phyloP scores from a whole-genome alignment of 768 basidiomycete genomes.

The Thelephora aurantiotincta region DNA sequence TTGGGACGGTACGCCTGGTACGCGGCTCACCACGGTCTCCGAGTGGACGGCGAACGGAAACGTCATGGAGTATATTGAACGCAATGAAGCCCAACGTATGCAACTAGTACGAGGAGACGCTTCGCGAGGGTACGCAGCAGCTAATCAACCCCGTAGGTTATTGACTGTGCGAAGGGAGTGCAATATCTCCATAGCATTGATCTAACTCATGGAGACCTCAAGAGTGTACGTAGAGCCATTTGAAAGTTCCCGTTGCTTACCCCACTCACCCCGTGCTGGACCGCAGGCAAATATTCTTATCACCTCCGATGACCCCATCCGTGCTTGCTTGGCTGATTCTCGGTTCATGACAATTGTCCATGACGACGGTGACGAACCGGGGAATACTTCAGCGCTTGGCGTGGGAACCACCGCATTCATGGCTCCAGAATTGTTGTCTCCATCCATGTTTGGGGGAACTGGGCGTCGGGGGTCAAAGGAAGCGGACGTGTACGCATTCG shows the following conservation, averaged over 20 bases:
- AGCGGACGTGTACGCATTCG: no score
- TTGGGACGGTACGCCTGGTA: background rate
- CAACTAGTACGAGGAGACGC: background rate
- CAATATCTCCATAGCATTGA: background rate
- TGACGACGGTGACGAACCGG: no score
- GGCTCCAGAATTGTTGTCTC: no score
- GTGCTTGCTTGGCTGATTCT: no score
- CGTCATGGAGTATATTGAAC: conserved; percentile 2
- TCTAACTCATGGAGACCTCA: conserved; percentile 2
- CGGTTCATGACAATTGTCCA: no score
- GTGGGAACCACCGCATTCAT: no score
- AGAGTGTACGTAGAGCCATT: background rate
- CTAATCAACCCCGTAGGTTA: background rate
- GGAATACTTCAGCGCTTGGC: no score
- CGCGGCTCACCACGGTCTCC: conserved; percentile 2
- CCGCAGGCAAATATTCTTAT: no score
- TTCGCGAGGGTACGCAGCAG: background rate
- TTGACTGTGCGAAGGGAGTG: background rate
- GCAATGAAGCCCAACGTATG: background rate
- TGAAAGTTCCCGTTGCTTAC: no score
- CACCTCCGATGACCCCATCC: no score
- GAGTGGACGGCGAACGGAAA: conserved; percentile 6
- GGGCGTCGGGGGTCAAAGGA: no score
- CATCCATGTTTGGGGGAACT: no score
- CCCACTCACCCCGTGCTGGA: background rate